phyloP scores from a whole-genome alignment of 2,329 filamentous ascomycete genomes.

The Harringtonia lauricola region DNA sequence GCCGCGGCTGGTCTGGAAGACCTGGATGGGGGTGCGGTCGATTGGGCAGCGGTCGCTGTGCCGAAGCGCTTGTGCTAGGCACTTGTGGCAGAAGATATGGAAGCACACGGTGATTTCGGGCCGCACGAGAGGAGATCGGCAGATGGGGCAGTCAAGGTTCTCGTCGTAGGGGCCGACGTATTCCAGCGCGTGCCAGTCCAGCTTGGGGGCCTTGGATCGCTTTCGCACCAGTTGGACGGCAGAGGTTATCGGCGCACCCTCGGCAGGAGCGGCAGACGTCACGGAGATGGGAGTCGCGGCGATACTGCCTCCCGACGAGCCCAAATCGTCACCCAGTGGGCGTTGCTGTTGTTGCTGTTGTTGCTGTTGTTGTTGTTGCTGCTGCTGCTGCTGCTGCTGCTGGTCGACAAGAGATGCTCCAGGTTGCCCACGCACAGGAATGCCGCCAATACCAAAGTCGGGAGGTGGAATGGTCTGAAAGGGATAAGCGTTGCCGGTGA shows the following conservation, averaged over 20 bases:
- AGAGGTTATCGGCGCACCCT: no score
- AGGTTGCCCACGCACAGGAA: no score
- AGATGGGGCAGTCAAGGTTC: slow-evolving; percentile 29
- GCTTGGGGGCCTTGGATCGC: neutral
- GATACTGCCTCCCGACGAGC: no score
- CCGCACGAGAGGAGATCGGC: slow-evolving; percentile 47
- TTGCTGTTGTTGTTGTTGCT: no score
- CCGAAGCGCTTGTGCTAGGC: slow-evolving; percentile 34
- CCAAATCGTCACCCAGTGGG: no score
- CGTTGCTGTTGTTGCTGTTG: neutral
- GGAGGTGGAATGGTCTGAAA: no score
- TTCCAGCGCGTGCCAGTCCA: slow-evolving; percentile 23
- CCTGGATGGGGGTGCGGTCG: slow-evolving; percentile 36
- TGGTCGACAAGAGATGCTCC: no score
- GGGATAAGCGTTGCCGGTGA: no score
- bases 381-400: neutral
- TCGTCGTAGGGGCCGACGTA: slow-evolving; percentile 22
- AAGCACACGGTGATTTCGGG: slow-evolving; percentile 51
- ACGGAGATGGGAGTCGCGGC: no score
- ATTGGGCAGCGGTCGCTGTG: slow-evolving; percentile 41
- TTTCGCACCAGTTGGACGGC: neutral
- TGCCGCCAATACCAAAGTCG: no score
- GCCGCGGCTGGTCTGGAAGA: slow-evolving; percentile 15
- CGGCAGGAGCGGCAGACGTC: no score
- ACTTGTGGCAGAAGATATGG: slow-evolving; percentile 53